Base-by-base conservation (phyloP, 2,329 filamentous ascomycete genomes). In the Sarocladiaceae sp. region DNA sequence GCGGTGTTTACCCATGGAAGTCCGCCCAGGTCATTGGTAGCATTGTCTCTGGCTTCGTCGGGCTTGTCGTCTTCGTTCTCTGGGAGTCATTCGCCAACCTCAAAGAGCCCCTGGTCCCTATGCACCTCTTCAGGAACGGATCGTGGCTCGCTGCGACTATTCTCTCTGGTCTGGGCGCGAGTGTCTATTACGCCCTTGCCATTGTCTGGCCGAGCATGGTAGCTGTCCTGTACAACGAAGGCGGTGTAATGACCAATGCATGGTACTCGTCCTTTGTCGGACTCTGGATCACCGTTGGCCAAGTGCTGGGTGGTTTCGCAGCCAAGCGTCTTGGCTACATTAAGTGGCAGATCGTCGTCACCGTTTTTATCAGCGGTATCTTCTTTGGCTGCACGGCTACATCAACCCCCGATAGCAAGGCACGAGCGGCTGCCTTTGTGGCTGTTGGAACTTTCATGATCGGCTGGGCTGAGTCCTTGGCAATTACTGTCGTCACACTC, bases 191-290 rank as follows among this genome's bases (percentile, higher is more conserved):
- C 51, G 67, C 64, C 44, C 64, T 70, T 36, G 65, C 66, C 25
- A 64, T 71, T 17, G 60, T 71, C 12, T 71, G 67, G 67, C 67
- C 68, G 1, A 56, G 58, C 17, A 67, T 67, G 61, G 62, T 69
- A 4, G 57, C 57, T 7, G 62, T 64, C 22, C 51, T 70, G 17
- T 68, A 68, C 54, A 53, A 59, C 2, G 59, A 62, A 55, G 53
- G 50, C 13, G 50, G 59, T 25, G 51, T 56, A 2, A 60, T 64
- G 55, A 58, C 54, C 20, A 56, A 56, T 3, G 57, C 62, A 4
- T 62, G 59, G 59, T 59, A 62, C 17, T 57, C 60, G 2, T 62
- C 59, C 3, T 59, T 62, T 52, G 60, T 64, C 37, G 61, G 58
- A 6, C 48, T 64, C n/a, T 64, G 62, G 54, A 62, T 63, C 51